Evolutionary conservation across 176 grass and related monocot genomes (phyloP).

Genomic region (Luzula sylvatica): DNA sequence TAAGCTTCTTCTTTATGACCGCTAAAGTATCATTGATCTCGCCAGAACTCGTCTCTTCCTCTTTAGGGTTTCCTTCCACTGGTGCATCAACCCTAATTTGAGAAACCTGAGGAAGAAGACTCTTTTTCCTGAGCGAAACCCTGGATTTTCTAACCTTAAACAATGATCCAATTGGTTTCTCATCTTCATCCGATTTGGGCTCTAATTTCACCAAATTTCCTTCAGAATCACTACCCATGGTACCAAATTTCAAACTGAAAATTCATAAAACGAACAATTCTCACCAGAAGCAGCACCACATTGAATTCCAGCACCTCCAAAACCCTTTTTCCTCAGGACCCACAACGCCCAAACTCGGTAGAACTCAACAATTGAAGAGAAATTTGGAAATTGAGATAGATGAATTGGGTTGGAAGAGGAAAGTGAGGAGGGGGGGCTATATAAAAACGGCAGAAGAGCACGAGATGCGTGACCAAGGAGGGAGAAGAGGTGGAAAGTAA

Average conservation of each 20-base stretch:
- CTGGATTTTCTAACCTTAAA: conserved; percentile 38
- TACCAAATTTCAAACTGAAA: conserved; percentile 13
- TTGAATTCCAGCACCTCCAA: conserved; percentile 3
- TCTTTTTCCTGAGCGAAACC: conserved; percentile 16
- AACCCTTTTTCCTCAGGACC: neutral
- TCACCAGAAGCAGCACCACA: conserved; percentile 14
- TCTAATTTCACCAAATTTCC: conserved; percentile 11
- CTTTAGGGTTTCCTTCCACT: conserved; percentile 23
- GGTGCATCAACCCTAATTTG: conserved; percentile 20
- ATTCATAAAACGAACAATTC: conserved; percentile 4
- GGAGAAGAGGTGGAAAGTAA: neutral
- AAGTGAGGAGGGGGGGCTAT: neutral
- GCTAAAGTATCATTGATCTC: conserved; percentile 92
- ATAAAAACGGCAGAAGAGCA: neutral
- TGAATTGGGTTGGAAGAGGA: neutral
- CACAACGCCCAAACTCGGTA: neutral
- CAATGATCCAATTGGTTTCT: conserved; percentile 32
- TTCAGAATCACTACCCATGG: conserved; percentile 19
- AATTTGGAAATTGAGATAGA: neutral
- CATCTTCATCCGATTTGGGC: conserved; percentile 36
- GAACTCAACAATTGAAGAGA: too few relatives aligned
- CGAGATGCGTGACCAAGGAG: neutral
- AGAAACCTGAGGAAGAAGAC: neutral
- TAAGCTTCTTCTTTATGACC: conserved; percentile 74
- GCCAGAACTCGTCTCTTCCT: conserved; percentile 11